Evolutionary conservation across 108 stramenopile genomes (phyloP).

Genomic region (Nitzschia sp.): DNA sequence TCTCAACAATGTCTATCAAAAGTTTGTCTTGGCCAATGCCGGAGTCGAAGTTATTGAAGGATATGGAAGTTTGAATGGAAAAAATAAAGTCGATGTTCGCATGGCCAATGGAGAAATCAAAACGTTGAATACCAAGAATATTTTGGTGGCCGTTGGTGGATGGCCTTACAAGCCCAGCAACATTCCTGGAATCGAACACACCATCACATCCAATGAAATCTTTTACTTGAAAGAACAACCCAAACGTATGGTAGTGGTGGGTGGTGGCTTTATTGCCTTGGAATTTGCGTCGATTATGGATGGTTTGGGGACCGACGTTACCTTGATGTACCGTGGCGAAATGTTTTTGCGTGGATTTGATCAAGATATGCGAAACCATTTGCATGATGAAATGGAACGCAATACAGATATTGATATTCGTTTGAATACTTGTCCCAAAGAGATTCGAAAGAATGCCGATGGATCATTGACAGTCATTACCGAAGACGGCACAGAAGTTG

Average conservation of each 20-base stretch:
- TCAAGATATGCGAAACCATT: slow-evolving; percentile 57
- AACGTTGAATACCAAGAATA: slow-evolving; percentile 70
- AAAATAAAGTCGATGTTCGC: slow-evolving; percentile 23
- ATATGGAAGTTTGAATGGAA: slow-evolving; percentile 39
- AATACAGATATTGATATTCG: slow-evolving; percentile 59
- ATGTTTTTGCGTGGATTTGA: slow-evolving; percentile 79
- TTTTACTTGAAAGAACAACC: slow-evolving; percentile 87
- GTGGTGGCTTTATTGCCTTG: slow-evolving; percentile 92
- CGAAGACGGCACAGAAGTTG: slow-evolving; percentile 54
- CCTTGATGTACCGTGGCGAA: slow-evolving; percentile 78
- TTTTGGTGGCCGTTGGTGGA: slow-evolving; percentile 86
- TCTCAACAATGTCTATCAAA: slow-evolving; percentile 67
- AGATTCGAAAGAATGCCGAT: slow-evolving; percentile 58
- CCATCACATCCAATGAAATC: slow-evolving; percentile 85
- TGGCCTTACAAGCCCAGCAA: slow-evolving; percentile 72
- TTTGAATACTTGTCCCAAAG: slow-evolving; percentile 67
- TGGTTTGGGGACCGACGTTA: slow-evolving; percentile 83
- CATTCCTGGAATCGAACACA: slow-evolving; percentile 81
- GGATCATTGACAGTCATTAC: slow-evolving; percentile 57
- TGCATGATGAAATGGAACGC: slow-evolving; percentile 67
- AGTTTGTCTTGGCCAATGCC: slow-evolving; percentile 58
- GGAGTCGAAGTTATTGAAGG: slow-evolving; percentile 70
- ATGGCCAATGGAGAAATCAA: slow-evolving; percentile 25
- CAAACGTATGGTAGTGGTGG: slow-evolving; percentile 80
- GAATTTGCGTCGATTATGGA: slow-evolving; percentile 91